Base-by-base conservation (phyloP, 352 stramenopile species). In the Phytophthora europaea region DNA sequence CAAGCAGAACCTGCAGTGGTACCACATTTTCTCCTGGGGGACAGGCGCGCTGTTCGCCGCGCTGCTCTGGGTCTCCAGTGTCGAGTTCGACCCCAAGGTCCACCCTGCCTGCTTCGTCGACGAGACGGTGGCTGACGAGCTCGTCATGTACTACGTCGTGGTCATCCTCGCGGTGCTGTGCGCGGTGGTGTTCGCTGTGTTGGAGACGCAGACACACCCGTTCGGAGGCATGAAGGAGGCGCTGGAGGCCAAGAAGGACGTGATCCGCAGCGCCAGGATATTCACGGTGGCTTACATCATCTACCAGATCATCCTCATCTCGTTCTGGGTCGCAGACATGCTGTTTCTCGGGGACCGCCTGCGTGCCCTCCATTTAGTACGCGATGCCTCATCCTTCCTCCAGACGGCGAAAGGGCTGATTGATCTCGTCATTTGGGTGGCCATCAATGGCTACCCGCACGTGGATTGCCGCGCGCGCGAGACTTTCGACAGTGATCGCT, bases 281-380 rank as follows among this genome's bases (percentile, higher is more conserved):
- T 96, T 94, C 75, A 95, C 88, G 47, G 77, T 87, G 9, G 80
- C 84, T 2, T 95, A 95, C 65, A 92, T 88, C 55, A 76, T 93
- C 69, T 96, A 96, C 81, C 88, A 95, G 67, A 81, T 90, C 57
- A 82, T 94, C 36, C 77, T 95, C 80, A 93, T 96, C 70, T 89
- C 81, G 50, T 85, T 95, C 55, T 96, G 88, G 88, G 61, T 88
- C 34, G 65, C 81, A 4, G 85, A 95, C 45, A 78, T 94, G 23
- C 58, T 88, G 9, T 82, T 88, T 40, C 67, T 90, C 6, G 54
- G 78, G 8, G 33, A 81, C n/a, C 58, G 80, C 6, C 71, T 75
- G 8, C 40, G 47, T 1, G 52, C 70, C 26, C 61, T 92, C 3
- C 71, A 84, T 18, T 38, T 56, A 33, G 83, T 92, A 18, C 89